Evolutionary conservation across 192 early-diverging fungal species (phyloP), one percentile per base, ranked within the genome.

Genomic region (Borealophlyctis nickersoniae): DNA sequence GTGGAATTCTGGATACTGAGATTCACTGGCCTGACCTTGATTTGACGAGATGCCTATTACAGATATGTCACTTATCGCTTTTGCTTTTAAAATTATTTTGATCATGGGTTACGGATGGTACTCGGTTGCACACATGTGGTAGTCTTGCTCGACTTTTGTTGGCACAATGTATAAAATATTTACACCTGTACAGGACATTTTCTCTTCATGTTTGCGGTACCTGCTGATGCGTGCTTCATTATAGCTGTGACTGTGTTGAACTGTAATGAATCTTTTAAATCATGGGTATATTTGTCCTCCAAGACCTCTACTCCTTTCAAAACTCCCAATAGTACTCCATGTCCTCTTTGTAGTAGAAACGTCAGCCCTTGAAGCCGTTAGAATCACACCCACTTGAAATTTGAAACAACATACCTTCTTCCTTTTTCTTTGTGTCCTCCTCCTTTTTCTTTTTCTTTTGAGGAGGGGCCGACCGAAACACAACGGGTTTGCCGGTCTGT

Each of bases 21-120:
- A 16, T 16, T 48, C 27, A 14, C 27, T 26, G 2, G 26, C 32
- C n/a, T 49, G 4, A 4, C 57, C 16, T 39, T 56, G 64, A 16
- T 31, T 72, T 19, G 7, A 19, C 39, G 39, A 19, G 9, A 19
- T 45, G n/a, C n/a, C n/a, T n/a, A 34, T 23, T 29, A 9, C 57
- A 91, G 94, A 51, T 97, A 99, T 65, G 87, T 98, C 52, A 97
- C 93, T 63, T 98, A 98, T 78, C 87, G 96, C 30, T 81, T 95
- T 54, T 97, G 95, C 74, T 87, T 92, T 67, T 97, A 88, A 84
- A 35, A 53, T 53, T 13, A 45, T 45, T 45, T 45, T 7, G 19
- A 13, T 45, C 39, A 7, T 45, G 39, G 19, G 39, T 45, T 45
- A 13, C 39, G 39, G n/a, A n/a, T n/a, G n/a, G n/a, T n/a, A n/a